A percentile compares a stretch with the other conserved stretches of the same genome.
Evolutionary conservation across 2,329 filamentous ascomycete species (phyloP).

Genomic region (Phyllosticta paracitricarpa): DNA sequence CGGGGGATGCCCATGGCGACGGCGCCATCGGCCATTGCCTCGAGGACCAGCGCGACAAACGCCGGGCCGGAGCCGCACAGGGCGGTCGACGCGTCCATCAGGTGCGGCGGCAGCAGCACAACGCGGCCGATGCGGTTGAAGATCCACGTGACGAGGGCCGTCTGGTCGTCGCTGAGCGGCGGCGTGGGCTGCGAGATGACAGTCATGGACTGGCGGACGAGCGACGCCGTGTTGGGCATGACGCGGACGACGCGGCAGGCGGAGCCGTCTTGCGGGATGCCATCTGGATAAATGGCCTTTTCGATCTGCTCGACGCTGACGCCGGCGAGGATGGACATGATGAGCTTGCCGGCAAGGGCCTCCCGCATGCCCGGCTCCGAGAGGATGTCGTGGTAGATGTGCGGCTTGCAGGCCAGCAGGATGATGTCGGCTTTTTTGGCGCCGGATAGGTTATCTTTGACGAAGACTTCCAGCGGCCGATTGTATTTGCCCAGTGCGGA

Average conservation of each 20-base stretch:
- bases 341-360: slow-evolving; percentile 67
- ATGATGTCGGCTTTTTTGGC: slow-evolving; percentile 61
- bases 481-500: slow-evolving; percentile 55
- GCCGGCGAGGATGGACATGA: slow-evolving; percentile 74
- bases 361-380: slow-evolving; percentile 56
- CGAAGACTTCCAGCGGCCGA: slow-evolving; percentile 53
- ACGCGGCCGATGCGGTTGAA: slow-evolving; percentile 66
- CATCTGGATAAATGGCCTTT: slow-evolving; percentile 47
- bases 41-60: slow-evolving; percentile 65
- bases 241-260: slow-evolving; percentile 61
- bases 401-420: slow-evolving; percentile 71
- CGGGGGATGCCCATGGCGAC: slow-evolving; percentile 70
- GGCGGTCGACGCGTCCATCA: slow-evolving; percentile 65
- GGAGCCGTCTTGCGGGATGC: slow-evolving; percentile 35
- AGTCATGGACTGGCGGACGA: slow-evolving; percentile 72
- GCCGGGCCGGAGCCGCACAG: slow-evolving; percentile 67
- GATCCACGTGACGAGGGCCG: slow-evolving; percentile 60
- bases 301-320: slow-evolving; percentile 62
- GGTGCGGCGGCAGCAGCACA: slow-evolving; percentile 53
- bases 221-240: slow-evolving; percentile 76
- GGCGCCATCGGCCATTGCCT: slow-evolving; percentile 65
- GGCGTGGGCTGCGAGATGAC: slow-evolving; percentile 57
- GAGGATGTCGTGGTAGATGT: slow-evolving; percentile 61
- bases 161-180: slow-evolving; percentile 44
- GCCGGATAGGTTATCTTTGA: slow-evolving; percentile 61